Evolutionary conservation across 805 yeast genomes (phyloP).

Genomic region (Saturnispora besseyi): DNA sequence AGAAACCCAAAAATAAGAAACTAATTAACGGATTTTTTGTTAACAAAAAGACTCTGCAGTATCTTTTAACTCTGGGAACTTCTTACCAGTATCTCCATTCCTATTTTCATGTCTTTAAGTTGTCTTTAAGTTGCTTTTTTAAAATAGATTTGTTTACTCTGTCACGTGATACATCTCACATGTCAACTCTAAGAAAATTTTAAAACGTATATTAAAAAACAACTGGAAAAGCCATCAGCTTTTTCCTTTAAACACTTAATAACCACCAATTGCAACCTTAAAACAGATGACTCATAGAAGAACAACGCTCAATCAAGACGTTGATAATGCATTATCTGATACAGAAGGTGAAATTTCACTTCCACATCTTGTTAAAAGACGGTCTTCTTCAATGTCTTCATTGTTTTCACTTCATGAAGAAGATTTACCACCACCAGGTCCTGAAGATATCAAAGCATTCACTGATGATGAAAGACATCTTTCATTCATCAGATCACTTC

Average conservation of each 20-base stretch:
- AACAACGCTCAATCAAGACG: background rate
- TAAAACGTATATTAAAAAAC: no score
- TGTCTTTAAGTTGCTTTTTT: no score
- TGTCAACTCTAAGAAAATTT: no score
- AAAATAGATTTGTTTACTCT: no score
- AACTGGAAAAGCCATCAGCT: no score
- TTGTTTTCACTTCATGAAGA: slow-evolving; percentile 45
- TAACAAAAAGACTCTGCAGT: background rate
- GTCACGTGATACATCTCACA: no score
- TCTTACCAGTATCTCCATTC: no score
- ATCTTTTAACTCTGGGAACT: no score
- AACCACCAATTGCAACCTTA: no score
- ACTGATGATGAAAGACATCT: slow-evolving; percentile 80
- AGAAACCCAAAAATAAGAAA: slow-evolving; percentile 1
- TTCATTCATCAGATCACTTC: slow-evolving; percentile 76
- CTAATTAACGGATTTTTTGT: background rate
- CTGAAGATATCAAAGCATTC: slow-evolving; percentile 67
- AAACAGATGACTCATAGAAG: slow-evolving; percentile 1
- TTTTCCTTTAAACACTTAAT: no score
- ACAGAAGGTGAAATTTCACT: slow-evolving; percentile 16
- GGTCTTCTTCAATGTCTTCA: slow-evolving; percentile 30
- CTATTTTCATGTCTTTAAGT: no score
- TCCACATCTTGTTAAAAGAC: slow-evolving; percentile 15
- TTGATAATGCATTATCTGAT: slow-evolving; percentile 18
- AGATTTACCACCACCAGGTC: slow-evolving; percentile 69